phyloP scores from a whole-genome alignment of 768 basidiomycete species.

The Pleurotus citrinopileatus region DNA sequence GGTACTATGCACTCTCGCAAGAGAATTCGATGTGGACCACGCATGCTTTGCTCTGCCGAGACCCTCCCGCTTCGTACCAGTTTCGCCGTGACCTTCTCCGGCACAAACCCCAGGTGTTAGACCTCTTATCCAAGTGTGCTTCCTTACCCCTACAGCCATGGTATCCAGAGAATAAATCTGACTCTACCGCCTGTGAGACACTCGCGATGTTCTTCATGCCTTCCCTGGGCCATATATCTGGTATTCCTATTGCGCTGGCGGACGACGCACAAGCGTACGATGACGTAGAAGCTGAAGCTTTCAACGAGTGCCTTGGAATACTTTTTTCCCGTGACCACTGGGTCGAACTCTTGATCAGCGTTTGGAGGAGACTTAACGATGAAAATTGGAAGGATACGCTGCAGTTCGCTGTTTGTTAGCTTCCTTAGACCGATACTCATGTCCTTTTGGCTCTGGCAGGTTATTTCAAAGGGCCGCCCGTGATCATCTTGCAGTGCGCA shows the following conservation, averaged over 20 bases:
- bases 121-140: slow-evolving; percentile 24
- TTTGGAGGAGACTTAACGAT: slow-evolving; percentile 25
- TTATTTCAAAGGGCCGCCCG: slow-evolving; percentile 14
- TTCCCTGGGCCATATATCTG: slow-evolving; percentile 19
- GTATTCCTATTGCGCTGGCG: slow-evolving; percentile 14
- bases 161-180: slow-evolving; percentile 23
- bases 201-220: slow-evolving; percentile 22
- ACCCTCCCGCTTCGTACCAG: slow-evolving; percentile 16
- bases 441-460: slow-evolving; percentile 6
- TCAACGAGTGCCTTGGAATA: slow-evolving; percentile 19
- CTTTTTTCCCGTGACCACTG: slow-evolving; percentile 25
- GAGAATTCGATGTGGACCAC: slow-evolving; percentile 21
- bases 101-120: slow-evolving; percentile 20
- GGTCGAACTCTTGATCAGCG: slow-evolving; percentile 19
- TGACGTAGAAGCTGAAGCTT: slow-evolving; percentile 20
- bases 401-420: slow-evolving; percentile 13
- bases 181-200: slow-evolving; percentile 21
- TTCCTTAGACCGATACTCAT: neutral
- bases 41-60: slow-evolving; percentile 17
- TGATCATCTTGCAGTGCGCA: slow-evolving; percentile 16
- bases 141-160: slow-evolving; percentile 21
- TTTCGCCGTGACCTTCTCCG: slow-evolving; percentile 15
- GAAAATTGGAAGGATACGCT: slow-evolving; percentile 19
- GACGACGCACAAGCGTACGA: slow-evolving; percentile 12
- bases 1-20: slow-evolving; percentile 26